Evolutionary conservation across 1,139 yeast species (phyloP), one percentile per base, ranked within the genome.

Genomic region (Schwanniomyces etchellsii): DNA sequence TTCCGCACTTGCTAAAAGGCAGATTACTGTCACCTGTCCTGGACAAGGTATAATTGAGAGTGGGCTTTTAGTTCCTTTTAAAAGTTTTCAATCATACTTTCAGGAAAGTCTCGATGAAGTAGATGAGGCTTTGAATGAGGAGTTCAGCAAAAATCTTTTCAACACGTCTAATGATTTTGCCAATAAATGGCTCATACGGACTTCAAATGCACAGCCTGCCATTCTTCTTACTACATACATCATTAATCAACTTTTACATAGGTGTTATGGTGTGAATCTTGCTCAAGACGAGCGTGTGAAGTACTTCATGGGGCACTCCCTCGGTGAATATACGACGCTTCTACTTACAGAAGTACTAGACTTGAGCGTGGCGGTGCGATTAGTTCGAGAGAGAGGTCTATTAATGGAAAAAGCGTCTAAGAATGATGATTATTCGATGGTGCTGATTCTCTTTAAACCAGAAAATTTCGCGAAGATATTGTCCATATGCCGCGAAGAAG

Each of bases 131-230:
- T 77, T 89, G 41, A 67, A 65, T n/a, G 66, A 58, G 13, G 57
- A 65, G 4, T 79, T 73, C 47, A 53, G 66, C 15, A 28, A 38
- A 3, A 42, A 50, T 12, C 36, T 62, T 23, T 40, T 45, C 23
- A 32, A 40, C 18, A 35, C 39, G 14, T 34, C 33, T 9, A 31
- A 37, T 4, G 37, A 35, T 4, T 30, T 32, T 26, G 37, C 38
- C 2, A 28, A 28, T 14, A 18, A 34, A 18, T 56, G 59, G 56
- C 32, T 57, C 15, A 26, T 39, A 51, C 44, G 49, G 14, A 75
- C 83, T 1, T 52, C 70, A 27, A 66, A 72, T 44, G 81, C 82
- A 11, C 84, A 77, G 53, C 83, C 83, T 1, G 74, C 81, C 20
- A 71, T 77, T 13, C 51, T 77, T 25, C 58, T 74, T 3, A 55